Base-by-base conservation (phyloP, 768 basidiomycete species). In the Erythrobasidium yunnanense region DNA sequence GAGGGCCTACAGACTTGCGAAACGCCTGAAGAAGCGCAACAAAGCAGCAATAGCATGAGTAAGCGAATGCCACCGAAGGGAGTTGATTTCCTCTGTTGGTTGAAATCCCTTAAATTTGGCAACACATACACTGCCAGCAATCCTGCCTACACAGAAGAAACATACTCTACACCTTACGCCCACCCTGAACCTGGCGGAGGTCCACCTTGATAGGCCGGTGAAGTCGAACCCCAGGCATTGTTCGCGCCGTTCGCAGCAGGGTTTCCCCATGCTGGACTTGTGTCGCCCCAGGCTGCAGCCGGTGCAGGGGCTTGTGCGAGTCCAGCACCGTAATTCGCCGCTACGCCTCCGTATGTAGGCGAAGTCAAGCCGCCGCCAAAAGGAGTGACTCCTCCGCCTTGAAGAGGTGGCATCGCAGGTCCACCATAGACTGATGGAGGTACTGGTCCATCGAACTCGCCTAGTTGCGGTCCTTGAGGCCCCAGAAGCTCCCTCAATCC, bases 401-500 rank as follows among this genome's bases (percentile, higher is more conserved):
- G 30, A 4, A 42, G n/a, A 7, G 38, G 34, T 17, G 18, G 18
- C 18, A 46, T 22, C n/a, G 34, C 45, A 42, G 13, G 17, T 42
- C 5, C 22, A 22, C 29, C 30, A 2, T 23, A 32, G 33, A n/a
- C 11, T 25, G 18, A 18, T 33, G 54, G 54, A 55, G 56, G 56
- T 15, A 45, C 45, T 25, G 56, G 34, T 2, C 60, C 58, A 11
- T 46, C 58, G 18, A 49, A 18, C 7, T 46, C 60, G 22, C 47
- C 60, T 49, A 63, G 32, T 25, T 47, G 15, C 8, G 15, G 47
- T 22, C 18, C 45, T 23, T 63, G 60, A 20, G 60, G 60, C 13
- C 49, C 55, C 17, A 66, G 22, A 2, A 71, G 35, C 22, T 71
- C 71, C n/a, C 38, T 30, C 11, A 71, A 38, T 17, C 71, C 71